These are phyloP conservation scores for Trichoderma endophyticum DNA, from an alignment of 2,329 filamentous ascomycete species.

Conservation along the genomic window DNA sequence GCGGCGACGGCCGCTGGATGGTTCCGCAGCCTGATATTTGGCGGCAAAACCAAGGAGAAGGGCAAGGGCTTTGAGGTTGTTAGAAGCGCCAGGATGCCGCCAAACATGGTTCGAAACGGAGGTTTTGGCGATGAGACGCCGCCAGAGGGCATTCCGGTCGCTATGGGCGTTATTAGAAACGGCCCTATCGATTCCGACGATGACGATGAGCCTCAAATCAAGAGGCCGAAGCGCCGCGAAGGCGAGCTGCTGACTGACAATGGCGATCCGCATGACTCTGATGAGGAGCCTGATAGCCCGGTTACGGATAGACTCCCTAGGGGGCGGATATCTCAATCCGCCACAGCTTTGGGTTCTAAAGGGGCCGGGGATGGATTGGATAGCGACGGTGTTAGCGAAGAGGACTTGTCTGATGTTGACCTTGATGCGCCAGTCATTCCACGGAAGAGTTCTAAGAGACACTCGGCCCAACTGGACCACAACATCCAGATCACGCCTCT, in stretches of 20 bases:
- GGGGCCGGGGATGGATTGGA: background rate
- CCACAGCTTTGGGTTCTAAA: conserved; percentile 16
- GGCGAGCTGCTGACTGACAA: conserved; percentile 45
- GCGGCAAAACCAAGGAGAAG: conserved; percentile 87
- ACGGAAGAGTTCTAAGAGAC: conserved; percentile 68
- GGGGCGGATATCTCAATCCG: conserved; percentile 17
- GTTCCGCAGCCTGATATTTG: conserved; percentile 70
- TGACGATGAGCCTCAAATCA: conserved; percentile 42
- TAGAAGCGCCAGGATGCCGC: conserved; percentile 80
- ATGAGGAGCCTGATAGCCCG: conserved; percentile 40
- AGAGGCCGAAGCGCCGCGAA: conserved; percentile 27
- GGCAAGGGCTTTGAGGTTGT: conserved; percentile 97
- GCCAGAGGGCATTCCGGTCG: conserved; percentile 63
- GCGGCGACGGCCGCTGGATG: conserved; percentile 87
- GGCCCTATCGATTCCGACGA: conserved; percentile 65
- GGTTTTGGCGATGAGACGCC: conserved; percentile 62
- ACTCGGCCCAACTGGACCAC: conserved; percentile 40
- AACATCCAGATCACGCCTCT: conserved; percentile 35
- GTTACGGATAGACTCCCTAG: conserved; percentile 29
- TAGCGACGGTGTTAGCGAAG: conserved; percentile 20
- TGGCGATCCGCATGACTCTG: conserved; percentile 45
- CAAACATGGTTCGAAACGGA: conserved; percentile 56
- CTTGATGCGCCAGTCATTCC: conserved; percentile 58
- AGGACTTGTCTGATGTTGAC: conserved; percentile 41
- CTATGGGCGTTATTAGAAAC: conserved; percentile 57